phyloP scores from a whole-genome alignment of 768 basidiomycete genomes.

The Hygrocybe punicea region DNA sequence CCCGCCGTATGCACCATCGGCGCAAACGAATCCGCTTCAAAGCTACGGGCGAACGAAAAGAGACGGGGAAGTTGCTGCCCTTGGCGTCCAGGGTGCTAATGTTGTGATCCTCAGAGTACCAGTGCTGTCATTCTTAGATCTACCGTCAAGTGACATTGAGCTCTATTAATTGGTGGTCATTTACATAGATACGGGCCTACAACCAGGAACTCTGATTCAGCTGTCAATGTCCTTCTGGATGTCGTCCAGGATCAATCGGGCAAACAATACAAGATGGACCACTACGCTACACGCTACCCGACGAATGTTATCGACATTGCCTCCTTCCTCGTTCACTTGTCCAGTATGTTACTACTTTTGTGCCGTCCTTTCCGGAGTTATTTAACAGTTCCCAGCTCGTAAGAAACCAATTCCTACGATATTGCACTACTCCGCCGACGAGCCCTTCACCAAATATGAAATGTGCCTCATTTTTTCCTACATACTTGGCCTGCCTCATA shows the following conservation, averaged over 20 bases:
- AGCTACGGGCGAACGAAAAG: constrained; percentile 85
- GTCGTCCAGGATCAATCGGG: constrained; percentile 83
- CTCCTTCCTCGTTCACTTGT: constrained; percentile 72
- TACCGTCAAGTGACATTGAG: background rate
- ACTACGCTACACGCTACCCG: constrained; percentile 88
- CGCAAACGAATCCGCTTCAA: constrained; percentile 78
- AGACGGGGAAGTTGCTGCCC: constrained; percentile 78
- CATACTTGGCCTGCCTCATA: constrained; percentile 65
- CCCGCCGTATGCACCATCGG: constrained; percentile 79
- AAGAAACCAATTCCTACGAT: constrained; percentile 59
- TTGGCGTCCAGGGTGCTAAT: constrained; percentile 55
- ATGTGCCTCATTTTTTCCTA: constrained; percentile 79
- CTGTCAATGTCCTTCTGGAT: constrained; percentile 85
- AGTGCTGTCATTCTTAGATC: constrained; percentile 58
- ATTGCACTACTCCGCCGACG: constrained; percentile 79
- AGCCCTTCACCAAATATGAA: constrained; percentile 89
- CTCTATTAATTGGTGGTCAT: constrained; percentile 5
- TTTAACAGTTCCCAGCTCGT: constrained; percentile 22
- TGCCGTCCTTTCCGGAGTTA: background rate
- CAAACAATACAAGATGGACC: constrained; percentile 92
- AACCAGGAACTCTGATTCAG: constrained; percentile 79
- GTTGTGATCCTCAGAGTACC: constrained; percentile 82
- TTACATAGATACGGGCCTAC: constrained; percentile 81
- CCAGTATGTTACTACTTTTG: constrained; percentile 43
- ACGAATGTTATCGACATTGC: constrained; percentile 90